These are phyloP conservation scores for Lagerstroemia speciosa DNA, from an alignment of 345 rosid genomes.

Conservation along the genomic window DNA sequence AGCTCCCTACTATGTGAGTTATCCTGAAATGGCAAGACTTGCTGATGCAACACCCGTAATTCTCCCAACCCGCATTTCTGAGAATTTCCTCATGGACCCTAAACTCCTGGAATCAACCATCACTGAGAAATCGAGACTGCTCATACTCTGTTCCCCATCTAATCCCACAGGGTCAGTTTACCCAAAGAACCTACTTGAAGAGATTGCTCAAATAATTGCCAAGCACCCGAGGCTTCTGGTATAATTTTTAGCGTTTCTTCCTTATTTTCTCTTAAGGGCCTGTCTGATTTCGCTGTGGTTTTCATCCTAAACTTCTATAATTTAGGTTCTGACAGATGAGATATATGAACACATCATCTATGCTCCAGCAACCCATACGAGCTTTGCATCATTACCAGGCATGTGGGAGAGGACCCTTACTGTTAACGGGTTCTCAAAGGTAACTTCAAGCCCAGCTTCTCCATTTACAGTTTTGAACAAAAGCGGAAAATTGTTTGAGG, in stretches of 20 bases:
- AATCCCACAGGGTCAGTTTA: constrained; percentile 99
- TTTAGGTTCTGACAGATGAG: constrained; percentile 88
- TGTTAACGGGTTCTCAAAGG: constrained; percentile 96
- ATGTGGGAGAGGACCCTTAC: constrained; percentile 96
- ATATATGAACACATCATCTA: constrained; percentile 95
- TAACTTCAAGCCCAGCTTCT: constrained; percentile 14
- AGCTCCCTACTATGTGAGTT: constrained; percentile 96
- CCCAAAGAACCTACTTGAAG: constrained; percentile 80
- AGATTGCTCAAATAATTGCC: constrained; percentile 72
- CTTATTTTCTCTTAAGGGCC: not conserved
- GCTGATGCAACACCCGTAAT: constrained; percentile 94
- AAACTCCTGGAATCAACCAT: constrained; percentile 59
- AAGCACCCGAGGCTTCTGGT: constrained; percentile 98
- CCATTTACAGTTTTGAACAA: not conserved
- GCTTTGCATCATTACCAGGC: constrained; percentile 92
- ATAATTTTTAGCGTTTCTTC: not conserved
- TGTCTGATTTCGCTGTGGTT: not conserved
- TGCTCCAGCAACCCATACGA: constrained; percentile 79
- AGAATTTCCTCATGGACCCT: constrained; percentile 82
- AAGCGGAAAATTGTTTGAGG: not conserved
- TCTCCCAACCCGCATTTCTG: constrained; percentile 73
- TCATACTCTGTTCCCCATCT: constrained; percentile 90
- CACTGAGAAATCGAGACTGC: constrained; percentile 75
- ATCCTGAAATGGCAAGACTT: constrained; percentile 89
- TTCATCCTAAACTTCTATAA: not conserved